phyloP scores from a whole-genome alignment of 2,329 filamentous ascomycete species.

The Tolypocladium nubicola region DNA sequence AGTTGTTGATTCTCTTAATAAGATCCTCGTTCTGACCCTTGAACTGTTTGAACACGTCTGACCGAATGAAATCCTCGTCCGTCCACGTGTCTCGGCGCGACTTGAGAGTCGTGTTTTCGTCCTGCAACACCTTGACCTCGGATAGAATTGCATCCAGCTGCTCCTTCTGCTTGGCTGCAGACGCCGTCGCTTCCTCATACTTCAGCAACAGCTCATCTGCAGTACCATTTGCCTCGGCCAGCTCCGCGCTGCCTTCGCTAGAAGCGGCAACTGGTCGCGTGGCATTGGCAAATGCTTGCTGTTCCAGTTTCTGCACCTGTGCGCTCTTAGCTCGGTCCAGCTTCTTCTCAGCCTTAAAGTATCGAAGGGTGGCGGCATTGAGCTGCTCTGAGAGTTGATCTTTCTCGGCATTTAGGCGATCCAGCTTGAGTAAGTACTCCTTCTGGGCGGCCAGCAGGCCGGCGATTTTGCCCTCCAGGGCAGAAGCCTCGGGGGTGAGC shows the following conservation, averaged over 20 bases:
- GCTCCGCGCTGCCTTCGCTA: conserved; percentile 36
- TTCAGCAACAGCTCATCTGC: conserved; percentile 62
- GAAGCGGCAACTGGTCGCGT: conserved; percentile 32
- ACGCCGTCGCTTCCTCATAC: conserved; percentile 66
- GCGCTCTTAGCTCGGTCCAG: conserved; percentile 80
- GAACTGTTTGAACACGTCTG: conserved; percentile 86
- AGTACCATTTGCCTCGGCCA: conserved; percentile 42
- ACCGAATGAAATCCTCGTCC: conserved; percentile 89
- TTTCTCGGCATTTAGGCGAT: conserved; percentile 67
- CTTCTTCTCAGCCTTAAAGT: conserved; percentile 92
- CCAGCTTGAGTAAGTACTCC: conserved; percentile 63
- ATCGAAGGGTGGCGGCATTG: conserved; percentile 79
- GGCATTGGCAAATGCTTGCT: conserved; percentile 68
- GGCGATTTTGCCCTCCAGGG: conserved; percentile 66
- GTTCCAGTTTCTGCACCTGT: conserved; percentile 85
- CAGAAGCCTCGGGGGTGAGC: conserved; percentile 56
- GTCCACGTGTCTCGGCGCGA: conserved; percentile 59
- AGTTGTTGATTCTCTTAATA: conserved; percentile 80
- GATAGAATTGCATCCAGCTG: conserved; percentile 71
- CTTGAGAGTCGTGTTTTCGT: conserved; percentile 69
- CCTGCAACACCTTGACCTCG: conserved; percentile 63
- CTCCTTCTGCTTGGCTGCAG: conserved; percentile 74
- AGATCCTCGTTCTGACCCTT: conserved; percentile 87
- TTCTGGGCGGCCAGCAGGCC: conserved; percentile 74
- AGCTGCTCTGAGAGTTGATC: conserved; percentile 77